A percentile compares a stretch with the other conserved stretches of the same genome.
phyloP scores from a whole-genome alignment of 345 rosid genomes.

The Linum usitatissimum region DNA sequence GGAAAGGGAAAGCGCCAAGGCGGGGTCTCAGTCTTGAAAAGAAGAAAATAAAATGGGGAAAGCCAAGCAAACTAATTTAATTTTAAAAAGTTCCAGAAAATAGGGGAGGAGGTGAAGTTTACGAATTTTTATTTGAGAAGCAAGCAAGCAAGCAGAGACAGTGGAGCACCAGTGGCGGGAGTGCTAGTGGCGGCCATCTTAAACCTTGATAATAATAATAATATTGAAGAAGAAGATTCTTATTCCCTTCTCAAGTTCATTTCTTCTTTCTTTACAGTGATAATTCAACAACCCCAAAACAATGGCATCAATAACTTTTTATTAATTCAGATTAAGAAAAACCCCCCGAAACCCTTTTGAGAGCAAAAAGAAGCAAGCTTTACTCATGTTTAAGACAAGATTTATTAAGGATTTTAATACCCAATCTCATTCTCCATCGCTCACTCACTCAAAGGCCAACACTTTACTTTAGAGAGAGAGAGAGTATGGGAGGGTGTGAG shows the following conservation, averaged over 20 bases:
- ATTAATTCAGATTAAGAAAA: no score
- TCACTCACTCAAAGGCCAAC: neutral
- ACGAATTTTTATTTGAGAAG: no score
- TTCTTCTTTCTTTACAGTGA: neutral
- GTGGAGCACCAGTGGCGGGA: neutral
- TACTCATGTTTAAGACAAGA: neutral
- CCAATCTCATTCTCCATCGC: neutral
- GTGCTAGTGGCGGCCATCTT: neutral
- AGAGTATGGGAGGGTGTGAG: neutral
- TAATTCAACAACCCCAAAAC: neutral
- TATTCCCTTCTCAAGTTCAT: neutral
- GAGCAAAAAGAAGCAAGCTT: neutral
- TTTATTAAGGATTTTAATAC: no score
- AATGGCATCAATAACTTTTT: neutral
- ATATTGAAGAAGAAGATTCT: neutral
- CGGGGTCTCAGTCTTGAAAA: no score
- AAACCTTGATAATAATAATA: no score
- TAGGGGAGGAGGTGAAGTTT: no score
- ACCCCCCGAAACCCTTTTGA: no score
- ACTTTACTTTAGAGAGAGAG: neutral
- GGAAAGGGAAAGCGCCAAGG: no score
- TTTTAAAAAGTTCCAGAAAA: no score
- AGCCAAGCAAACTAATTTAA: no score
- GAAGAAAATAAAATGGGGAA: no score
- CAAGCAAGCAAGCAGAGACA: neutral